Conservation (phyloP, 306 rosid species). For the Cicer bijugum region DNA sequence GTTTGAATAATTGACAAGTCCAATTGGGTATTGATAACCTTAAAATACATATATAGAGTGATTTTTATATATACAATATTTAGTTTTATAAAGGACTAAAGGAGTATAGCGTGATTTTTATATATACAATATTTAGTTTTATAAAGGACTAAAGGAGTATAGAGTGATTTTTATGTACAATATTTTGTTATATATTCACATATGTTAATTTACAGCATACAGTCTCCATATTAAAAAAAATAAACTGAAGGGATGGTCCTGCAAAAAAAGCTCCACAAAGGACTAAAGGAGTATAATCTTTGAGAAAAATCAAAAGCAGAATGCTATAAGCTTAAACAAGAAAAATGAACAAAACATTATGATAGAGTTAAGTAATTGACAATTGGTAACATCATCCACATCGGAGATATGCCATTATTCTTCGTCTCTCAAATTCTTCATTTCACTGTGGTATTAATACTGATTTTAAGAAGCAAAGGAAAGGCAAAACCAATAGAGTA, state of each 20-base stretch:
- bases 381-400: neutral
- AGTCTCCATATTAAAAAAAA: neutral
- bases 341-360: neutral
- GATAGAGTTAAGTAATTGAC: neutral
- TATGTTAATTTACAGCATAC: neutral
- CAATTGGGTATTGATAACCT: neutral
- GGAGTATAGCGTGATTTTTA: neutral
- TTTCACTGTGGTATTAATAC: conserved; percentile 1
- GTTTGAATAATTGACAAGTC: neutral
- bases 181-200: neutral
- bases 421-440: conserved; percentile 20
- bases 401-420: conserved; percentile 12
- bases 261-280: neutral
- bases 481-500: conserved; percentile 18
- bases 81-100: neutral
- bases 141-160: neutral
- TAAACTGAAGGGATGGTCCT: neutral
- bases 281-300: neutral
- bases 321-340: neutral
- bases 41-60: neutral
- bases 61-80: neutral
- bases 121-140: neutral
- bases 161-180: neutral
- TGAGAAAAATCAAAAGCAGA: neutral
- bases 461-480: neutral